These are phyloP conservation scores for Trichoderma afroharzianum DNA, from an alignment of 2,329 filamentous ascomycete species.

Conservation along the genomic window DNA sequence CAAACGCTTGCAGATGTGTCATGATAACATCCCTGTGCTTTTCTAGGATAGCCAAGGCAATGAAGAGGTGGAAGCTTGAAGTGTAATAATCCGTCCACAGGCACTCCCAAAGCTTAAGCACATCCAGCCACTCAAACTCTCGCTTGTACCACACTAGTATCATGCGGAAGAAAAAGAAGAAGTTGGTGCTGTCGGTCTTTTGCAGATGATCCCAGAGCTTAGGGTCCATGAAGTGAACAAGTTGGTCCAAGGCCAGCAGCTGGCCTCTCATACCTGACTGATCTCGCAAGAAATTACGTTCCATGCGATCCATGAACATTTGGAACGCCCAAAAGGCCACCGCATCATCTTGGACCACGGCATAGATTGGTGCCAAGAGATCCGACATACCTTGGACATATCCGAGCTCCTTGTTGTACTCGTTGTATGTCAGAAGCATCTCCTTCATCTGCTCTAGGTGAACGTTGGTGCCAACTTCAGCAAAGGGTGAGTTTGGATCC, in stretches of 20 bases:
- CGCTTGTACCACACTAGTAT: conserved; percentile 98
- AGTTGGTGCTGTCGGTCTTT: conserved; percentile 91
- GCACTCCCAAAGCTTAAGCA: conserved; percentile 84
- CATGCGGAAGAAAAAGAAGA: conserved; percentile 99
- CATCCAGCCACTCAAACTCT: conserved; percentile 86
- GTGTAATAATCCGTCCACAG: conserved; percentile 91
- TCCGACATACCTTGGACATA: conserved; percentile 99
- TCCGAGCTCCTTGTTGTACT: conserved; percentile 91
- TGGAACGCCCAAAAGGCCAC: conserved; percentile 96
- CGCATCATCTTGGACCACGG: conserved; percentile 94
- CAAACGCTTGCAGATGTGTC: conserved; percentile 88
- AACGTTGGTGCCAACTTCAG: conserved; percentile 88
- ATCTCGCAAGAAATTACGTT: conserved; percentile 91
- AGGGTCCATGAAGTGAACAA: conserved; percentile 95
- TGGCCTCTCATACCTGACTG: conserved; percentile 96
- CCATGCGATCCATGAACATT: conserved; percentile 96
- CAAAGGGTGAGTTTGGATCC: conserved; percentile 92
- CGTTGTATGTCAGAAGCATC: conserved; percentile 97
- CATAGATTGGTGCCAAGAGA: conserved; percentile 90
- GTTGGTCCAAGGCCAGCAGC: conserved; percentile 84
- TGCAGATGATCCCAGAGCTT: conserved; percentile 88
- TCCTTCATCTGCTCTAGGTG: conserved; percentile 99
- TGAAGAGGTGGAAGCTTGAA: conserved; percentile 89
- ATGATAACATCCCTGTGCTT: conserved; percentile 97
- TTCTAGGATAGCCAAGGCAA: conserved; percentile 90